Evolutionary conservation across 148 eudicot genomes (phyloP), one percentile per base, ranked within the genome.

Genomic region (Camellia sinensis): DNA sequence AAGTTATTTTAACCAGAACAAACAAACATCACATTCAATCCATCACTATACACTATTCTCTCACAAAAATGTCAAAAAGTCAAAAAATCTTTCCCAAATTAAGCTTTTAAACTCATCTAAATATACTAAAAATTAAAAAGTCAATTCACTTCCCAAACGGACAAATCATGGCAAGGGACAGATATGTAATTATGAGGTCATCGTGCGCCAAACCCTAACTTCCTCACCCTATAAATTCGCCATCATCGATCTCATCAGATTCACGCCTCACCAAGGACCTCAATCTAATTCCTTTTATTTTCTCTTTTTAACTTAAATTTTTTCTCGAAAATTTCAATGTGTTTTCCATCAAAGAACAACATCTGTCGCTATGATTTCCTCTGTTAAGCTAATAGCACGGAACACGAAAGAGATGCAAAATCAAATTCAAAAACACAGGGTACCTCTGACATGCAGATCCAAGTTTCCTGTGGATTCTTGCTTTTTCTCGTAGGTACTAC

Each of bases 401-500:
- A 41, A 17, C 41, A 74, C 17, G 40, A 74, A 29, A 57, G 52
- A 59, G 66, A 74, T 74, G 77, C 77, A 3, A 74, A 74, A 74
- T 59, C 67, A n/a, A 74, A 60, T 60, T 15, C 0, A 59, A 41
- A 50, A 13, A 59, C 2, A n/a, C 37, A 6, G 3, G 66, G 78
- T 29, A 0, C 78, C 29, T 74, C 67, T 74, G 66, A 74, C 78
- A 74, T 41, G 67, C 78, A 43, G 67, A 59, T 74, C 52, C 78
- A 59, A 18, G 17, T 74, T n/a, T n/a, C 66, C 37, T 17, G 7
- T 9, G 67, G 67, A 74, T 74, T 73, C 64, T 21, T 54, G 76
- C 76, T 0, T 56, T 74, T 74, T 60, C 67, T 74, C 78, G 78
- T 74, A 74, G 63, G 66, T 21, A 8, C 78, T n/a, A 59, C 76